A percentile compares a stretch with the other conserved stretches of the same genome.
These are phyloP conservation scores for Termitomyces sp. DNA, from an alignment of 768 basidiomycete genomes.

Conservation along the genomic window DNA sequence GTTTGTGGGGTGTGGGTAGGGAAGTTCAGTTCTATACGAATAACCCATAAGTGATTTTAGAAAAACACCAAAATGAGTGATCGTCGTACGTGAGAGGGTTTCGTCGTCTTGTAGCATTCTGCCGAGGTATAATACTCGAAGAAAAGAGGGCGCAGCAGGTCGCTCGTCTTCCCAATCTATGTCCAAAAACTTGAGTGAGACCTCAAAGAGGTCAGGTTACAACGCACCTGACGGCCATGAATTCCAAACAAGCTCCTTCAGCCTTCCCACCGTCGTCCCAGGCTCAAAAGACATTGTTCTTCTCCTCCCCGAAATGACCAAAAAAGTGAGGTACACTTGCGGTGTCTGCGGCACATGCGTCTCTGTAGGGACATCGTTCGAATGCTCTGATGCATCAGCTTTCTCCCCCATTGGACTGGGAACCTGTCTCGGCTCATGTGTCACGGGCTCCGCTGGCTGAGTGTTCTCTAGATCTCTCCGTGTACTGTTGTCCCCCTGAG, in stretches of 20 bases:
- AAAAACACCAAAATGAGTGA: slow-evolving; percentile 5
- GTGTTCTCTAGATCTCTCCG: neutral
- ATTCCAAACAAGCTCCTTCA: slow-evolving; percentile 84
- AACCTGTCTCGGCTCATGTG: slow-evolving; percentile 10
- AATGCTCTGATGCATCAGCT: neutral
- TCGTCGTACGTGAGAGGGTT: slow-evolving; percentile 54
- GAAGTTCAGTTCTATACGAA: slow-evolving; percentile 33
- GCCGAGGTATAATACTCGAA: slow-evolving; percentile 73
- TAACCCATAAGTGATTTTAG: neutral
- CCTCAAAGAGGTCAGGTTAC: too few relatives aligned
- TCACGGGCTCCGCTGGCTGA: slow-evolving; percentile 1
- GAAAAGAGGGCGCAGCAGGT: slow-evolving; percentile 72
- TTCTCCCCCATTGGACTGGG: slow-evolving; percentile 2
- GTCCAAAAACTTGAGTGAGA: slow-evolving; percentile 4
- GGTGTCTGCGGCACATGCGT: slow-evolving; percentile 50
- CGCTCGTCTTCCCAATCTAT: slow-evolving; percentile 77
- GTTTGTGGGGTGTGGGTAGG: slow-evolving; percentile 32
- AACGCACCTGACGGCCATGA: slow-evolving; percentile 70
- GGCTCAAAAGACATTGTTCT: slow-evolving; percentile 75
- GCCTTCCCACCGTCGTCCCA: slow-evolving; percentile 67
- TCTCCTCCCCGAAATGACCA: slow-evolving; percentile 66
- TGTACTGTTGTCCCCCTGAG: neutral
- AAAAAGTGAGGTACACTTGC: slow-evolving; percentile 64
- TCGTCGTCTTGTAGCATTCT: slow-evolving; percentile 85
- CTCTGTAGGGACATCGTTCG: slow-evolving; percentile 2